phyloP scores from a whole-genome alignment of 1,284 basidiomycete species.

The Moesziomyces parantarcticus region DNA sequence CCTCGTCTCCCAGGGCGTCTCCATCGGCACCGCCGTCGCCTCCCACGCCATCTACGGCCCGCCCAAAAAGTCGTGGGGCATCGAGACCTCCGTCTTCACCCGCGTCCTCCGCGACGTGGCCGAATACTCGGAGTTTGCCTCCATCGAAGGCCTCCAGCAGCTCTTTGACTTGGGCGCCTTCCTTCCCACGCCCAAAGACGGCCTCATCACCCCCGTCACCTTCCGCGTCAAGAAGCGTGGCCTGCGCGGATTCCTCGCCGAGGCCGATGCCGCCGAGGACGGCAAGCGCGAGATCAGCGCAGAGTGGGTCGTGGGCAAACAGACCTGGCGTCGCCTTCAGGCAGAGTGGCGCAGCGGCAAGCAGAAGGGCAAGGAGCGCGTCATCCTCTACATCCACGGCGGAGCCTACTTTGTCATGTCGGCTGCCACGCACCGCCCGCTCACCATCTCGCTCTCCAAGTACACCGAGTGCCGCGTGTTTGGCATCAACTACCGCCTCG shows the following conservation, averaged over 20 bases:
- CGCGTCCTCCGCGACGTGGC: conserved; percentile 86
- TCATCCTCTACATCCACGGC: conserved; percentile 93
- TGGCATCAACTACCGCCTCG: conserved; percentile 94
- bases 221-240: conserved; percentile 82
- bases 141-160: conserved; percentile 77
- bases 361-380: conserved; percentile 75
- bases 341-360: conserved; percentile 75
- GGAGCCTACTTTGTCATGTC: conserved; percentile 96
- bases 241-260: conserved; percentile 80
- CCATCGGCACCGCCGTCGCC: conserved; percentile 63
- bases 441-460: conserved; percentile 92
- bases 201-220: conserved; percentile 92
- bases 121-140: conserved; percentile 83
- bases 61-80: conserved; percentile 84
- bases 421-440: conserved; percentile 89
- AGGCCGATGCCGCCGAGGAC: conserved; percentile 79
- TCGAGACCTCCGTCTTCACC: conserved; percentile 74
- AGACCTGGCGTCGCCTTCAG: conserved; percentile 88
- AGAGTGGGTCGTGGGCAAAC: conserved; percentile 95
- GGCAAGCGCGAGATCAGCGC: conserved; percentile 84
- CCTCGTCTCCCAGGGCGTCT: conserved; percentile 61
- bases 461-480: conserved; percentile 92
- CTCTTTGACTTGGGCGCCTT: conserved; percentile 84
- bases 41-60: conserved; percentile 74
- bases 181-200: conserved; percentile 89